Conservation (phyloP, 345 rosid species). For the rapeseed (Brassica napus) region DNA sequence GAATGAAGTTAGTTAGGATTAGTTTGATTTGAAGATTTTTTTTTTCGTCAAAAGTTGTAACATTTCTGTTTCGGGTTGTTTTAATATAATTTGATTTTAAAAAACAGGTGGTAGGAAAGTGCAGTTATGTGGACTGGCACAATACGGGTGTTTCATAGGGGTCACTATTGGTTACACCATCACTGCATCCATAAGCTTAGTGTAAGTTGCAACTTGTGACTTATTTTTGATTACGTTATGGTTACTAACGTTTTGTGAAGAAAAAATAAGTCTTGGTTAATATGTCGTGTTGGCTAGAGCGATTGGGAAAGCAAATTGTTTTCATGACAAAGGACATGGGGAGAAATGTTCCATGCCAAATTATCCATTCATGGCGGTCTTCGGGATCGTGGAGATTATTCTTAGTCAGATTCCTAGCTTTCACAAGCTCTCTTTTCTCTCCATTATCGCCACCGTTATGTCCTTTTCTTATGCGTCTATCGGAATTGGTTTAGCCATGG, state of each 20-base stretch:
- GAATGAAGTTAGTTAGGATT: background rate
- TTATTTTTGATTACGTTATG: constrained; percentile 4
- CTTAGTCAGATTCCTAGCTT: constrained; percentile 86
- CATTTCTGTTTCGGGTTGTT: background rate
- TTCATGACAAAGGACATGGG: constrained; percentile 59
- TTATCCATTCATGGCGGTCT: constrained; percentile 64
- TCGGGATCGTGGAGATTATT: constrained; percentile 60
- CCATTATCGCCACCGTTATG: constrained; percentile 81
- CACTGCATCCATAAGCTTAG: constrained; percentile 90
- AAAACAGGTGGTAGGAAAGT: constrained; percentile 57
- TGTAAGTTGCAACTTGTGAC: constrained; percentile 51
- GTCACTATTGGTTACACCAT: constrained; percentile 77
- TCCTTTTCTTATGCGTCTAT: constrained; percentile 79
- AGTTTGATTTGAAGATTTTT: background rate
- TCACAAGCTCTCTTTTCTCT: constrained; percentile 82
- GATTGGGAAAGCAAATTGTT: constrained; percentile 65
- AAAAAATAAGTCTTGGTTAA: background rate
- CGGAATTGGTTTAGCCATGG: constrained; percentile 79
- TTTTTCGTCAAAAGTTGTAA: background rate
- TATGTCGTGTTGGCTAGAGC: constrained; percentile 54
- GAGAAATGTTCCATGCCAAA: constrained; percentile 53
- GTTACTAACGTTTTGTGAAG: background rate
- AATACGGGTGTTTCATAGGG: constrained; percentile 68
- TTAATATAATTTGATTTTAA: background rate
- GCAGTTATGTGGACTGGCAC: constrained; percentile 75